These are phyloP conservation scores for Sclerotinia borealis DNA, from an alignment of 2,329 filamentous ascomycete genomes.

Conservation along the genomic window DNA sequence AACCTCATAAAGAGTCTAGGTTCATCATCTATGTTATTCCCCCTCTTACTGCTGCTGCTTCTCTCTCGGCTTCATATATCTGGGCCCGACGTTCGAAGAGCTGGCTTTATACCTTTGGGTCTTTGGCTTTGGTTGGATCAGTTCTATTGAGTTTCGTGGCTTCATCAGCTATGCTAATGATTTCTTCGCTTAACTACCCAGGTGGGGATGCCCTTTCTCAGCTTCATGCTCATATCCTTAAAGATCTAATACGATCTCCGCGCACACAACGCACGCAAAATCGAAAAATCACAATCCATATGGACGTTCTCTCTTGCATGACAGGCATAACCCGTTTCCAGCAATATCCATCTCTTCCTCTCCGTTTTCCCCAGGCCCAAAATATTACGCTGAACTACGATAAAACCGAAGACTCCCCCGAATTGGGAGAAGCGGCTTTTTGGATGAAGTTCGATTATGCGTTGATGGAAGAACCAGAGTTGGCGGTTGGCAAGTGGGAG, in stretches of 20 bases:
- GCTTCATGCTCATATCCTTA: constrained; percentile 37
- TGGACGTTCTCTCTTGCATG: constrained; percentile 64
- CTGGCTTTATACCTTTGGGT: constrained; percentile 47
- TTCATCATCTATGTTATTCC: constrained; percentile 90
- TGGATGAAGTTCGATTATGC: constrained; percentile 61
- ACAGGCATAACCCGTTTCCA: constrained; percentile 64
- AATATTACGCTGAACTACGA: constrained; percentile 41
- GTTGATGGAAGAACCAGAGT: constrained; percentile 47
- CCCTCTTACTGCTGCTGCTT: constrained; percentile 69
- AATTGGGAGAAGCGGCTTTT: constrained; percentile 45
- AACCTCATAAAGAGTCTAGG: constrained; percentile 93
- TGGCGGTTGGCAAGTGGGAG: constrained; percentile 49
- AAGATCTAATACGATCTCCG: constrained; percentile 21
- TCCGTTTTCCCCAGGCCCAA: background rate
- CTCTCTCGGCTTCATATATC: constrained; percentile 66
- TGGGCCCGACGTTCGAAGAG: constrained; percentile 61
- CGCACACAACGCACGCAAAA: constrained; percentile 23
- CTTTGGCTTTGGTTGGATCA: constrained; percentile 51
- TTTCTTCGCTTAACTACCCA: constrained; percentile 90
- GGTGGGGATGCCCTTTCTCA: constrained; percentile 70
- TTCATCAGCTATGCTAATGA: constrained; percentile 62
- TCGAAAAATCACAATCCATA: constrained; percentile 44
- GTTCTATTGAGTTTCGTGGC: constrained; percentile 53
- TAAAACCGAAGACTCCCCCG: constrained; percentile 52
- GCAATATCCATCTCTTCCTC: constrained; percentile 28